Evolutionary conservation across 257 asterid genomes (phyloP), one percentile per base, ranked within the genome.

Genomic region (Lycium barbarum): DNA sequence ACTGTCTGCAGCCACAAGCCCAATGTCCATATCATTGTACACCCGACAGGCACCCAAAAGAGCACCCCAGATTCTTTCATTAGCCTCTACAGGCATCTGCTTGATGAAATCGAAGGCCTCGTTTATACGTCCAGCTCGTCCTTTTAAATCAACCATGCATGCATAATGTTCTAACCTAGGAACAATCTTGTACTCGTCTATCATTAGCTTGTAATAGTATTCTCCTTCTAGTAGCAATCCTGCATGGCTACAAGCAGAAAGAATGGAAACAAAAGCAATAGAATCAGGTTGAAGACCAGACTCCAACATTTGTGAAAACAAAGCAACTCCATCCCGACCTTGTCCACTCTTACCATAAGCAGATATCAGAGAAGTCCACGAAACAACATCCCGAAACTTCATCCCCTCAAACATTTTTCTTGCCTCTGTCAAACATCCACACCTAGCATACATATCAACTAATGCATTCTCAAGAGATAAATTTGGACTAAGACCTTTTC

Each of bases 201-300:
- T 91, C 99, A 96, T 95, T 84, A 90, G 20, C 68, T 80, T 88
- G 79, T 90, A 96, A 86, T 90, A 91, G 5, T 86, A 78, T 6
- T 82, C 89, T 2, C 98, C 98, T 84, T 95, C 93, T 33, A 87
- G 83, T 76, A 91, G 81, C 80, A 96, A 87, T 15, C 99, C 99
- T 0, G 97, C 93, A 66, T 96, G 98, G 89, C 98, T 93, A 88
- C 99, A 95, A 82, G 98, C 98, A 9, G 98, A 93, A 68, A 96
- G 95, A 86, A 96, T 87, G 13, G 99, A 91, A 54, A 95, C 98
- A 82, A 96, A 96, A 43, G 98, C 98, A 84, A 96, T 93, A 5
- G 97, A 89, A 87, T 96, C 98, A 1, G 97, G 98, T 59, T 80
- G 80, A 54, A 91, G 84, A 71, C 95, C 93, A 47, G 87, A 86